phyloP scores from a whole-genome alignment of 2,329 filamentous ascomycete species.

The Microcera coccophila region DNA sequence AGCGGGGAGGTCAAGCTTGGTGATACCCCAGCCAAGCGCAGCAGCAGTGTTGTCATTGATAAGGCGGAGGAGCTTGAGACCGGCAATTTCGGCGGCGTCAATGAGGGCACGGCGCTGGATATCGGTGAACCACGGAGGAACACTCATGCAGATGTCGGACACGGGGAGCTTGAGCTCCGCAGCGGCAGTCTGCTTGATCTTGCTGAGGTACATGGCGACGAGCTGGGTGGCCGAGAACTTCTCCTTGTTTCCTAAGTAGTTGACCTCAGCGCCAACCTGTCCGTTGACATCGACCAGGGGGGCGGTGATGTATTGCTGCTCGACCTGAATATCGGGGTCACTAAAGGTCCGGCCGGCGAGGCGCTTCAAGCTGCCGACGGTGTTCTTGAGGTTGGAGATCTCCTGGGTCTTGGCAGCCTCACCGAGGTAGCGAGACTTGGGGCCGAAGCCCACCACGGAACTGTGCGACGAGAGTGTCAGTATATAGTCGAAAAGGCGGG shows the following conservation, averaged over 20 bases:
- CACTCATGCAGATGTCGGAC: slow-evolving; percentile 87
- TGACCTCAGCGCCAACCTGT: slow-evolving; percentile 91
- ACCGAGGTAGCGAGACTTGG: slow-evolving; percentile 89
- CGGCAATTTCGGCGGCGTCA: slow-evolving; percentile 89
- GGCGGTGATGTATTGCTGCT: slow-evolving; percentile 87
- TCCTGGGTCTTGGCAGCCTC: slow-evolving; percentile 98
- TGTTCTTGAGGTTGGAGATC: slow-evolving; percentile 99
- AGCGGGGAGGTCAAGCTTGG: slow-evolving; percentile 86
- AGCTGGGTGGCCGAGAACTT: slow-evolving; percentile 93
- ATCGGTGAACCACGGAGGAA: slow-evolving; percentile 96
- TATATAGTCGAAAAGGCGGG: slow-evolving; percentile 8
- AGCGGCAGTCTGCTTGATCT: slow-evolving; percentile 84
- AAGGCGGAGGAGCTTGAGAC: slow-evolving; percentile 84
- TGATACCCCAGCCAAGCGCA: slow-evolving; percentile 95
- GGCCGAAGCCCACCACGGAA: slow-evolving; percentile 90
- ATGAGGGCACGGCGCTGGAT: slow-evolving; percentile 83
- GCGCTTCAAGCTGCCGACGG: slow-evolving; percentile 86
- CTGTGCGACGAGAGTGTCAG: slow-evolving; percentile 43
- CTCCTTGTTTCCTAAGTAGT: slow-evolving; percentile 91
- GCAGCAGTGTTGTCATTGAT: slow-evolving; percentile 98
- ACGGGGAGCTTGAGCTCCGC: slow-evolving; percentile 87
- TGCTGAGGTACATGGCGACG: slow-evolving; percentile 90
- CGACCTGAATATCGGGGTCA: slow-evolving; percentile 89
- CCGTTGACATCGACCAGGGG: slow-evolving; percentile 85
- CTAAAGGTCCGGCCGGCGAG: slow-evolving; percentile 80